Base-by-base conservation (phyloP, 768 basidiomycete species). In the Lactarius hengduanensis region DNA sequence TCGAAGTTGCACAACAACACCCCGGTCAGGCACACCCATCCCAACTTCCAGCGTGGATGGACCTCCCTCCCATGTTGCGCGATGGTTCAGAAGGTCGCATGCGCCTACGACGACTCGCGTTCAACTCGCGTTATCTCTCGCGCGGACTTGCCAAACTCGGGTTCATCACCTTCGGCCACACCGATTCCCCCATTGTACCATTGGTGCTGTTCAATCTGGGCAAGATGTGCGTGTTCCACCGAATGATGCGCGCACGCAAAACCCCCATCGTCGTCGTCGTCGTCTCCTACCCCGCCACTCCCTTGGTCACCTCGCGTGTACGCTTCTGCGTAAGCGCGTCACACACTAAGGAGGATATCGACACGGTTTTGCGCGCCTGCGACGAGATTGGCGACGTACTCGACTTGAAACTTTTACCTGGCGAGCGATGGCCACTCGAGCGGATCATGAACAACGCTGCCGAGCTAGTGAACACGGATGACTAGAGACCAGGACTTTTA, bases 291-390 rank as follows among this genome's bases (percentile, higher is more conserved):
- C 91, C 89, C 8, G 94, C 95, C 1, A 97, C 95, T 32, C 88
- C 94, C 18, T 84, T 98, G 47, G 87, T 94, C 68, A 93, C 92
- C 11, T 84, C 87, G 54, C 85, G 97, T 34, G 93, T 95, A 61
- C 83, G 97, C 72, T 97, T 98, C 82, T 98, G 97, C 74, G 83
- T 98, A 18, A 94, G 91, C 64, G 91, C 96, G 13, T 81, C 94
- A 57, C 97, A 99, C 81, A 98, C 96, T 64, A 99, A 99, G 80
- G 91, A 94, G 71, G 97, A 99, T 73, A 86, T 98, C 65, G 97
- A 99, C 78, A 79, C 80, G 15, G 78, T 98, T 34, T 80, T 99
- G 57, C 79, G 83, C 53, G 96, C 96, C 9, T 93, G 90, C 72
- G 94, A 97, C 76, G 96, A 97, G 77, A 81, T 98, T 67, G 97